Percentiles rank a stretch among this genome's conserved stretches.
phyloP scores from a whole-genome alignment of 2,329 filamentous ascomycete species.

The Ceratocystis diversiconidia region DNA sequence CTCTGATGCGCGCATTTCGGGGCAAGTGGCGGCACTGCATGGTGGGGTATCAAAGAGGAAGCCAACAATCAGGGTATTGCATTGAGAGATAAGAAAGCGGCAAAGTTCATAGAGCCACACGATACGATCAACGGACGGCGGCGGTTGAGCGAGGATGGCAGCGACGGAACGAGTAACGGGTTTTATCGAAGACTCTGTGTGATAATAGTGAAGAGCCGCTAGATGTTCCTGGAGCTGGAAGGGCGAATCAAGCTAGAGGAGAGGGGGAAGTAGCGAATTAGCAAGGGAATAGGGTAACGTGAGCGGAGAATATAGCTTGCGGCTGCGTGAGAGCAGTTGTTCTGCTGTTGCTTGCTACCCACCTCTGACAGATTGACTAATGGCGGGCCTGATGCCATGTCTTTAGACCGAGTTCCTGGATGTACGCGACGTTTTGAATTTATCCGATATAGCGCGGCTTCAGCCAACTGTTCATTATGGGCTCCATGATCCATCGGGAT shows the following conservation, averaged over 20 bases:
- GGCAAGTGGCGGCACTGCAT: constrained; percentile 78
- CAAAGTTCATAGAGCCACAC: constrained; percentile 98
- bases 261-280: not conserved
- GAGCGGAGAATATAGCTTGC: no score
- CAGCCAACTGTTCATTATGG: constrained; percentile 33
- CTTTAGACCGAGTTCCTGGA: constrained; percentile 76
- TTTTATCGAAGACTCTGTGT: constrained; percentile 52
- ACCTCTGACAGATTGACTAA: constrained; percentile 76
- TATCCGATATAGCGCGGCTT: constrained; percentile 50
- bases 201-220: constrained; percentile 74
- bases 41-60: constrained; percentile 84
- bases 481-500: constrained; percentile 59
- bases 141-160: constrained; percentile 60
- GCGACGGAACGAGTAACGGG: constrained; percentile 68
- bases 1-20: constrained; percentile 96
- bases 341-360: constrained; percentile 13
- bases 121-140: constrained; percentile 66
- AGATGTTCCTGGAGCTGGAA: constrained; percentile 97
- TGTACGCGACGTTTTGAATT: constrained; percentile 75
- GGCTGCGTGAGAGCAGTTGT: no score
- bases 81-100: constrained; percentile 87
- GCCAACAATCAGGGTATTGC: constrained; percentile 80
- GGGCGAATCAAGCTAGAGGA: constrained; percentile 71
- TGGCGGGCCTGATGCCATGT: constrained; percentile 87
- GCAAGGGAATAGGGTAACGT: not conserved